phyloP scores from a whole-genome alignment of 2,329 filamentous ascomycete species.

The Blastomyces gilchristii region DNA sequence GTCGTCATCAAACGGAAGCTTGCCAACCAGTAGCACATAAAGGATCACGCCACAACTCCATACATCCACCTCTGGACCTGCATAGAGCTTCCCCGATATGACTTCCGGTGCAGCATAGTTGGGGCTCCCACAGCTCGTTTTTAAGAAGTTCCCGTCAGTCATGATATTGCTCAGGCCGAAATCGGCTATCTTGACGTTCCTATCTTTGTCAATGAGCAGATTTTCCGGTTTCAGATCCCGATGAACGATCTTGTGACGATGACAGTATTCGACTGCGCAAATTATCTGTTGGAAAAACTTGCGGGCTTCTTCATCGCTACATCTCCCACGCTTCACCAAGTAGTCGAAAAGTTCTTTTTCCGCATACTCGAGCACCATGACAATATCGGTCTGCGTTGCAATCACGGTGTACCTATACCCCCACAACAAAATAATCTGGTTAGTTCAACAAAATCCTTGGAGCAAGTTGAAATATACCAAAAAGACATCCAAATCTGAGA shows the following conservation, averaged over 20 bases:
- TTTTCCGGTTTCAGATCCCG: conserved; percentile 63
- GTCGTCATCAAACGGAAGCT: conserved; percentile 91
- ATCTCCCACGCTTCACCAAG: conserved; percentile 85
- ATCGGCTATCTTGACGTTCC: conserved; percentile 98
- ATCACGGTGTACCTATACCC: conserved; percentile 76
- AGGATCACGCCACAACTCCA: conserved; percentile 59
- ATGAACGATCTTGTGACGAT: conserved; percentile 97
- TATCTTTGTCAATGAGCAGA: conserved; percentile 80
- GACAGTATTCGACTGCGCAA: conserved; percentile 96
- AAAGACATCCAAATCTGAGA: background rate
- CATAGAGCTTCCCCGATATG: conserved; percentile 94
- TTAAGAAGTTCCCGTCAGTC: conserved; percentile 98
- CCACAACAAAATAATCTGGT: conserved; percentile 15
- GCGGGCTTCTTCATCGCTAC: conserved; percentile 84
- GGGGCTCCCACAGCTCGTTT: conserved; percentile 94
- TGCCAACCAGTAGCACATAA: conserved; percentile 54
- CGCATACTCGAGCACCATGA: conserved; percentile 98
- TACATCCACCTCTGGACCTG: conserved; percentile 93
- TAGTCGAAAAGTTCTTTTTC: conserved; percentile 97
- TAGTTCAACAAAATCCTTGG: conserved; percentile 1
- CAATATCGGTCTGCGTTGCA: conserved; percentile 85
- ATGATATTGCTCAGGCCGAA: conserved; percentile 99
- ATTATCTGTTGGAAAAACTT: conserved; percentile 99
- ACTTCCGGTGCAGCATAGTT: conserved; percentile 98
- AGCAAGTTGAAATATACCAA: background rate